Percentiles rank a stretch among this genome's conserved stretches.
phyloP scores from a whole-genome alignment of 2,329 filamentous ascomycete genomes.

The Hortaea werneckii region DNA sequence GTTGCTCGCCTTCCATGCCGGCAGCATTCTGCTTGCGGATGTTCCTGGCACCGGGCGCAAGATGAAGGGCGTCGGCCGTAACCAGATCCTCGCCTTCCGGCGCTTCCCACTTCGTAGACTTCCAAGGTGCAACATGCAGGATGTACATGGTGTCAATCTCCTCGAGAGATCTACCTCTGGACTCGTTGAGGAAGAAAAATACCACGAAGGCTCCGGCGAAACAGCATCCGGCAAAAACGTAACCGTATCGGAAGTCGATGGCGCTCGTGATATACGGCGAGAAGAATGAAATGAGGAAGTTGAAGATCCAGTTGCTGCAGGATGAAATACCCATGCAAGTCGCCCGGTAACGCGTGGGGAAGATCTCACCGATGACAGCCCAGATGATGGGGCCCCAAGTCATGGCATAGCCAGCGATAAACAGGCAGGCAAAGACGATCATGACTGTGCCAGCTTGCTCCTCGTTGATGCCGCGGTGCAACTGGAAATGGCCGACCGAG shows the following conservation, averaged over 20 bases:
- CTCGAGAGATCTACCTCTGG: constrained; percentile 27
- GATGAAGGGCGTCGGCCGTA: constrained; percentile 20
- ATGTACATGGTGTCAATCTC: constrained; percentile 34
- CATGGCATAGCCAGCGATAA: constrained; percentile 56
- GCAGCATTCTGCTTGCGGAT: constrained; percentile 24
- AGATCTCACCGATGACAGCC: constrained; percentile 56
- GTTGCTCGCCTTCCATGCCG: constrained; percentile 18
- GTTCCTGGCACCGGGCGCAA: constrained; percentile 21
- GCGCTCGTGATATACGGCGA: constrained; percentile 28
- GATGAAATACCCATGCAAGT: constrained; percentile 47
- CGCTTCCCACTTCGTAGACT: constrained; percentile 24
- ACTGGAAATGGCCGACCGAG: constrained; percentile 35
- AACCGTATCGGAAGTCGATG: constrained; percentile 31
- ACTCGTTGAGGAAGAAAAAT: constrained; percentile 32
- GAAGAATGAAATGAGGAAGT: constrained; percentile 28
- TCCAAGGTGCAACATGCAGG: constrained; percentile 24
- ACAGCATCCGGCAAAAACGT: constrained; percentile 30
- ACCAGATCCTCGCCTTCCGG: constrained; percentile 22
- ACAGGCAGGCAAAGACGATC: constrained; percentile 59
- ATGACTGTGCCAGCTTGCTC: constrained; percentile 45
- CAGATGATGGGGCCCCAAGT: constrained; percentile 64
- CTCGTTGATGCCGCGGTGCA: constrained; percentile 12
- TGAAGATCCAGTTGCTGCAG: constrained; percentile 49
- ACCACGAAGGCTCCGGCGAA: constrained; percentile 24
- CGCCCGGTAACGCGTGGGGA: constrained; percentile 43